These are phyloP conservation scores for Paramecium sexaurelia DNA, from an alignment of 73 alveolate species.

Conservation along the genomic window DNA sequence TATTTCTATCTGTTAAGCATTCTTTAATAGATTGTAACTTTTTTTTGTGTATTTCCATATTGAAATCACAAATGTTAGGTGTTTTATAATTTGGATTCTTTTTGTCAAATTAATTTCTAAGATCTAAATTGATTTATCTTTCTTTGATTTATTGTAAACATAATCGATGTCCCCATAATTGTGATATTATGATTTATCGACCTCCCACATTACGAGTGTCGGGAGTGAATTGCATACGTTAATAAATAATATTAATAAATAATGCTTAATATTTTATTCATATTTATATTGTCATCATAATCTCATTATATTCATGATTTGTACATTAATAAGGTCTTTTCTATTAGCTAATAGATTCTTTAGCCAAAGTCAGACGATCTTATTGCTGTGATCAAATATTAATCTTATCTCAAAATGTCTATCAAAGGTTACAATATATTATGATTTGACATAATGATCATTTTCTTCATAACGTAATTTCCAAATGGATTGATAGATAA, in stretches of 20 bases:
- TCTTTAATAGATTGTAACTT: neutral
- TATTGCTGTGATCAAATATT: neutral
- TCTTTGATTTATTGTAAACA: conserved; percentile 14
- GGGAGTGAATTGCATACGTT: conserved; percentile 60
- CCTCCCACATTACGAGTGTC: conserved; percentile 47
- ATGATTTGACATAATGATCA: conserved; percentile 23
- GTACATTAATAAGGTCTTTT: conserved; percentile 18
- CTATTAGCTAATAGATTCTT: neutral
- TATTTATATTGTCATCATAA: conserved; percentile 6
- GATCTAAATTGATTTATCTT: neutral
- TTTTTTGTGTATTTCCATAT: neutral
- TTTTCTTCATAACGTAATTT: conserved; percentile 35
- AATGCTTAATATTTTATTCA: neutral
- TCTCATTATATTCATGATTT: conserved; percentile 34
- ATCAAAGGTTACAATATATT: neutral
- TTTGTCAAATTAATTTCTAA: neutral
- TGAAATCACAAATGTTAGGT: neutral
- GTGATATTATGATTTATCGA: neutral
- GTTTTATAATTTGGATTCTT: neutral
- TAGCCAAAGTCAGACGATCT: conserved; percentile 35
- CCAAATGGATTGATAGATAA: conserved; percentile 49
- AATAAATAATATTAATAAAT: neutral
- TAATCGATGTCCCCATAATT: conserved; percentile 25
- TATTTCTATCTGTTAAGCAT: conserved; percentile 23
- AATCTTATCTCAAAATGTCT: neutral